Conservation (phyloP, 2,329 filamentous ascomycete genomes). For the Aspergillus sp. region DNA sequence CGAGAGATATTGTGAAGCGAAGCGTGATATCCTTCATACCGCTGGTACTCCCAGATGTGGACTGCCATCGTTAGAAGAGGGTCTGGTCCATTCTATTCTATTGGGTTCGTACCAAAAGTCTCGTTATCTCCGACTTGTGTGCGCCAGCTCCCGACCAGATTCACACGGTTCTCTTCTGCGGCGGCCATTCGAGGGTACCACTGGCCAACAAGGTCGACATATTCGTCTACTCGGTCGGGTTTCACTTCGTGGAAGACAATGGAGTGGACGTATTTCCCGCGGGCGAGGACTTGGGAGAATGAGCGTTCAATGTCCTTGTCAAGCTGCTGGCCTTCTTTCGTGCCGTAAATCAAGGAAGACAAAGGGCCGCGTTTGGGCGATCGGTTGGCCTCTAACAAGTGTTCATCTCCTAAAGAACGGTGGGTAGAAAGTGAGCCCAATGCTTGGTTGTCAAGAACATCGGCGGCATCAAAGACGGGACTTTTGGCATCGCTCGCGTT, state of each 20-base stretch:
- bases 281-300: slow-evolving; percentile 91
- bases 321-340: slow-evolving; percentile 89
- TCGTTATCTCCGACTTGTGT: slow-evolving; percentile 97
- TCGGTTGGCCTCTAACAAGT: slow-evolving; percentile 63
- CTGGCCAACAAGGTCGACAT: slow-evolving; percentile 81
- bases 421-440: slow-evolving; percentile 64
- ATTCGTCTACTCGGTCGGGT: slow-evolving; percentile 94
- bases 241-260: slow-evolving; percentile 97
- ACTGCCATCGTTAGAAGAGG: slow-evolving; percentile 62
- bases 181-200: slow-evolving; percentile 93
- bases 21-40: slow-evolving; percentile 92
- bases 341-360: slow-evolving; percentile 92
- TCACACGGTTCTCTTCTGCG: slow-evolving; percentile 86
- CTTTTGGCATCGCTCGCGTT: slow-evolving; percentile 46
- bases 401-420: slow-evolving; percentile 59
- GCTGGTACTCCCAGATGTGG: slow-evolving; percentile 99
- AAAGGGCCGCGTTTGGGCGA: slow-evolving; percentile 72
- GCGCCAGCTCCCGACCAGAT: slow-evolving; percentile 96
- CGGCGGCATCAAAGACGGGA: slow-evolving; percentile 46
- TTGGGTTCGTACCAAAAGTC: slow-evolving; percentile 73
- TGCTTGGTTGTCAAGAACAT: slow-evolving; percentile 49
- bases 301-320: slow-evolving; percentile 95
- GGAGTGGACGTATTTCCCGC: slow-evolving; percentile 97
- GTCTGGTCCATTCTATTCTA: background rate
- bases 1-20: slow-evolving; percentile 83